Evolutionary conservation across 2,329 filamentous ascomycete genomes (phyloP).

Genomic region (Claviceps pusilla): DNA sequence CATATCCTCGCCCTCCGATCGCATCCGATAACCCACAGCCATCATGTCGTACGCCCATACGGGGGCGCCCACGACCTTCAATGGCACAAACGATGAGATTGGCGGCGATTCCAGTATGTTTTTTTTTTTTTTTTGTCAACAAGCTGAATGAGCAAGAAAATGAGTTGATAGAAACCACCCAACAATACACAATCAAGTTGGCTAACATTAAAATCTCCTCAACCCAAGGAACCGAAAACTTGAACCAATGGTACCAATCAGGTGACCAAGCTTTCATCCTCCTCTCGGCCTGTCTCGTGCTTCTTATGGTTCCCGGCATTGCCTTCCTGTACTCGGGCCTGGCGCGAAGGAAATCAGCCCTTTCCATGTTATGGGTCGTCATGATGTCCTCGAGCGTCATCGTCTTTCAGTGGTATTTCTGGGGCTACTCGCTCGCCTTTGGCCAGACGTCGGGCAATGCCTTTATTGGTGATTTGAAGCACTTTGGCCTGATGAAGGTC

Average conservation of each 20-base stretch:
- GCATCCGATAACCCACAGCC: not conserved
- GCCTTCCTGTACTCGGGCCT: constrained; percentile 96
- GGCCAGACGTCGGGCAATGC: constrained; percentile 67
- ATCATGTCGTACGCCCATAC: constrained; percentile 45
- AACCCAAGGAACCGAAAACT: constrained; percentile 55
- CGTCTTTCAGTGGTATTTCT: constrained; percentile 98
- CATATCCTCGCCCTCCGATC: not conserved
- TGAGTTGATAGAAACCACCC: not conserved
- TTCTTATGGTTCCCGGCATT: constrained; percentile 93
- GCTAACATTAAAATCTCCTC: not conserved
- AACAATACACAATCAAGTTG: not conserved
- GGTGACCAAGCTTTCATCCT: constrained; percentile 94
- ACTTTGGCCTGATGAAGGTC: constrained; percentile 79
- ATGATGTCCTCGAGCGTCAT: constrained; percentile 88
- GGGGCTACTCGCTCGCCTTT: constrained; percentile 94
- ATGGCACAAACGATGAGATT: constrained; percentile 46
- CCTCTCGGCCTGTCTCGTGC: constrained; percentile 76
- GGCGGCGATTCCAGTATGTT: constrained; percentile 67
- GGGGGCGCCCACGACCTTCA: constrained; percentile 44
- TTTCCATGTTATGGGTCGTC: constrained; percentile 93
- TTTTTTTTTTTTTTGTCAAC: not conserved
- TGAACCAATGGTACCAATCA: constrained; percentile 89
- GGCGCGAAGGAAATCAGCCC: constrained; percentile 89
- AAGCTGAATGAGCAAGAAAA: not conserved
- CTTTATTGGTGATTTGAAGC: constrained; percentile 79